These are phyloP conservation scores for Lithospermum erythrorhizon DNA, from an alignment of 257 asterid genomes.

Conservation along the genomic window DNA sequence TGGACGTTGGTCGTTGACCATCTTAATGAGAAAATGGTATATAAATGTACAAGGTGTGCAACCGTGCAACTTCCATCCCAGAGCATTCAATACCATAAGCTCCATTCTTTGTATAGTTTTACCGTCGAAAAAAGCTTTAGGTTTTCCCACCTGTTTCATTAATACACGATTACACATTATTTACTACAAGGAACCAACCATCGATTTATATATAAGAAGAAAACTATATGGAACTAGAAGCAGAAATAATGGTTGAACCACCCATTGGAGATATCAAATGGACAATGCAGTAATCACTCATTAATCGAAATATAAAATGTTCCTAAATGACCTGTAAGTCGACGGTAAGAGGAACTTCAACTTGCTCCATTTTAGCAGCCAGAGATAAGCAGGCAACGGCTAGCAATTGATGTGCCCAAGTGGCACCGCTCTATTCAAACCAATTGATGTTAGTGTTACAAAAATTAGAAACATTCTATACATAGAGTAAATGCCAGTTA, in stretches of 20 bases:
- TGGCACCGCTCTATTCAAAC: conserved; percentile 30
- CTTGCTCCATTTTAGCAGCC: conserved; percentile 69
- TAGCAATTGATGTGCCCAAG: conserved; percentile 48
- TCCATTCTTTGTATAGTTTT: conserved; percentile 67
- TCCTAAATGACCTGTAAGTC: conserved; percentile 51
- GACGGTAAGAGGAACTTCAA: conserved; percentile 30
- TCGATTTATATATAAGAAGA: no score
- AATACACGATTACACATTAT: conserved; percentile 12
- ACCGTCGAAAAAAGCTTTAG: conserved; percentile 42
- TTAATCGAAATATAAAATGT: background rate
- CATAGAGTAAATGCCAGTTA: conserved; percentile 8
- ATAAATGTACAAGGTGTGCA: conserved; percentile 57
- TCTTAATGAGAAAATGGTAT: conserved; percentile 41
- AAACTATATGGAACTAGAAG: background rate
- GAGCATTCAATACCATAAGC: conserved; percentile 41
- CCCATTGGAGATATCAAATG: background rate
- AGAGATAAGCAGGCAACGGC: conserved; percentile 66
- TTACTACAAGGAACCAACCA: background rate
- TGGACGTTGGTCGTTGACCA: conserved; percentile 14
- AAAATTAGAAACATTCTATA: conserved; percentile 9
- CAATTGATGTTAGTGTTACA: conserved; percentile 8
- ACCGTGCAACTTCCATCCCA: conserved; percentile 65
- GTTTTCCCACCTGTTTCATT: conserved; percentile 46
- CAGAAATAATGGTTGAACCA: background rate
- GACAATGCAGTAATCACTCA: background rate